Evolutionary conservation across 192 early-diverging fungal species (phyloP), one percentile per base, ranked within the genome.

Genomic region (Entomortierella beljakovae): DNA sequence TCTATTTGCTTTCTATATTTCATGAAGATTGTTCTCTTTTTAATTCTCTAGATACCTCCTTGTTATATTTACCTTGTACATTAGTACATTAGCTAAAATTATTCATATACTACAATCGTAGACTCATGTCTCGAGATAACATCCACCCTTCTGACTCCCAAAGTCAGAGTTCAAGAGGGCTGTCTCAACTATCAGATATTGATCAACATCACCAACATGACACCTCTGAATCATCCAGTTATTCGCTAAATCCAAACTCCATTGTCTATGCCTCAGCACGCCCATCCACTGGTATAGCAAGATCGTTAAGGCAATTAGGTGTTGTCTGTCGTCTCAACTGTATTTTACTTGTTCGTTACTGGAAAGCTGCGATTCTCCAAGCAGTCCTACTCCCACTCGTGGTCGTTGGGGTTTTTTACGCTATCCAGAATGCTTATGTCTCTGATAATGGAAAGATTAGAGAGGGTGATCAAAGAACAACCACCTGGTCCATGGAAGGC

Each of bases 401-500:
- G 53, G 65, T 50, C 7, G 25, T 77, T 6, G 74, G 74, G 3
- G 50, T 77, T 32, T 8, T 61, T 9, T 77, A 31, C 58, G 74
- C 54, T 33, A 37, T 69, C 1, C 66, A 64, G 22, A 68, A 64
- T 20, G 51, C 74, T 2, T 56, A 32, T 38, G 34, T 49, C 20
- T 37, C 72, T 3, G 59, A 48, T 22, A 61, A 57, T 28, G 72
- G 64, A 11, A 38, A 55, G 22, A 28, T 62, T 16, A 57, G 8
- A 16, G 48, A 59, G 2, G 72, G 51, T 1, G 61, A 77, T 33
- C 61, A 55, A 40, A 26, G 37, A 11, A 61, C 64, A 1, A 7
- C 20, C 25, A 64, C 74, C 9, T 77, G 74, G 74, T 64, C 51
- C 25, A 64, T 77, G 74, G 60, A 58, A 3, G 74, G 74, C 52